Base-by-base conservation (phyloP, 2,329 filamentous ascomycete species). In the Aureobasidium sp. region DNA sequence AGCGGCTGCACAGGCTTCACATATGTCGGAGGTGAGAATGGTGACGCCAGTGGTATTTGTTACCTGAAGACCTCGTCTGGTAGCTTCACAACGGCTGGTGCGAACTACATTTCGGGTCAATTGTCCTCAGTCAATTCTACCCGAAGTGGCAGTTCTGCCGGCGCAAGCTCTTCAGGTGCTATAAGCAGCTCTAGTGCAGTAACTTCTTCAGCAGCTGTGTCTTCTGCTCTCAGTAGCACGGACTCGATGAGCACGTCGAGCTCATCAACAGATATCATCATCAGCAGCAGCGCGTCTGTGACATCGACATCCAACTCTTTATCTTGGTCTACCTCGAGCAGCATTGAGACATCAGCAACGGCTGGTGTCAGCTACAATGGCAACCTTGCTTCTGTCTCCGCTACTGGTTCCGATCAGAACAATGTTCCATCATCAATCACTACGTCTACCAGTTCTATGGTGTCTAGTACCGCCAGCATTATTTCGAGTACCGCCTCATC, bases 1-100 rank as follows among this genome's bases (percentile, higher is more conserved):
- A 58, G 20, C 34, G 64, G 64, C 25, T 66, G 65, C 39, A 63
- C 41, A 8, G 65, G 49, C n/a, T 66, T 65, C 52, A 61, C 63
- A 20, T 66, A 66, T 29, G 63, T 66, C 6, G 63, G 65, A 15
- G 58, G 57, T 31, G 48, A 14, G 4, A 39, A 62, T 20, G 64
- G 64, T 20, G 31, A 36, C 25, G 62, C 51, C 22, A 15, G 44
- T 52, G 64, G 64, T 39, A 48, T 58, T 7, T 65, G 64, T 55
- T 65, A 59, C 22, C 61, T 42, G 39, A 62, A 29, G 61, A 64
- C 7, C 66, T 69, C 59, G 6, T 42, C 58, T 14, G 42, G 56
- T 37, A 63, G 61, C 48, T 61, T 57, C 14, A 58, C 39, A 6
- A 48, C 59, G 20, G 59, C 62, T 20, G 62, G 58, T 27, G 22